Base-by-base conservation (phyloP, 495 filamentous ascomycete species). In the Podospora bellae-mahoneyi region DNA sequence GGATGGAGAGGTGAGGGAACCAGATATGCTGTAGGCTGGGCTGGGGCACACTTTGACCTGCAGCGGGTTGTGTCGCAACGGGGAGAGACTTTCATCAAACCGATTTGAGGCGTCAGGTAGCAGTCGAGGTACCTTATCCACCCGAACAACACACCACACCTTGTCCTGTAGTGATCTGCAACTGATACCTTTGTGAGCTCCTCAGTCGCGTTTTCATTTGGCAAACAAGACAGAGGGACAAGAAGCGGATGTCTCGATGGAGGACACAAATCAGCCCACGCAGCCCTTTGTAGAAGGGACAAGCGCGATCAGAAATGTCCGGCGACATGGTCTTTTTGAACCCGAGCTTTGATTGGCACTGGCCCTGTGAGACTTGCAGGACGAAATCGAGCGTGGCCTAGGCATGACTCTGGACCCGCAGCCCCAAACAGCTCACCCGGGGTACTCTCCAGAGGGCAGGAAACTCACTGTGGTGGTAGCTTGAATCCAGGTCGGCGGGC, bases 51-150 rank as follows among this genome's bases (percentile, higher is more conserved):
- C 55, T 26, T 58, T 20, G 39, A 58, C 55, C 3, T 26, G 55
- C 55, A 58, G 55, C 18, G 55, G 55, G 55, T 58, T 58, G 55
- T 58, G 55, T 58, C 23, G 55, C 55, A 58, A 58, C 55, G 55
- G 55, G 55, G 55, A 58, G 55, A 58, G n/a, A 58, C n/a, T 58
- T 58, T 58, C 4, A 26, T 58, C 55, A 58, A 58, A 19, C 55
- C 55, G 55, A 26, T 20, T 10, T 48, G 9, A 48, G 39, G 39
- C 39, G 39, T 48, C 39, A 48, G 39, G 39, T 48, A 13, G 39
- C 9, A 48, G 15, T 48, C 39, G 39, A 48, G 15, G 39, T 48
- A 48, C 39, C 39, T 48, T 48, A 13, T 9, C 7, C 39, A 48
- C 39, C 15, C 39, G 39, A 48, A 48, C 39, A 48, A 48, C 39